Conservation (phyloP, 805 yeast species). For the Spencermartinsiella europaea region DNA sequence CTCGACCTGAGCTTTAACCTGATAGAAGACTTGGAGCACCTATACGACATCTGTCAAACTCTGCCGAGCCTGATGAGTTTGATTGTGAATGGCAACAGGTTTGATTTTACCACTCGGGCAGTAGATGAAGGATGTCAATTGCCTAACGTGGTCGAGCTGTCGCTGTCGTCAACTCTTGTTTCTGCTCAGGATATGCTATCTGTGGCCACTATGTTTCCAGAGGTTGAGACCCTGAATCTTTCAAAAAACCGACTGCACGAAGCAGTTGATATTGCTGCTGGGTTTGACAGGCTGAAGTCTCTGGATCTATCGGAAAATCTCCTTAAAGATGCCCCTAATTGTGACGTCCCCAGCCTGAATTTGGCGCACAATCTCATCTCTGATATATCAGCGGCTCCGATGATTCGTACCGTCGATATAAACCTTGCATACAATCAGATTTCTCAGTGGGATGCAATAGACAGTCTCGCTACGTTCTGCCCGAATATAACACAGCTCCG, state of each 20-base stretch:
- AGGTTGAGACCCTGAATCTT: constrained; percentile 13
- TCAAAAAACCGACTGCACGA: constrained; percentile 20
- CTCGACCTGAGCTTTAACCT: constrained; percentile 62
- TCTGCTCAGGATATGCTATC: constrained; percentile 7
- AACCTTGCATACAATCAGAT: constrained; percentile 53
- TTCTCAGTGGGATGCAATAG: constrained; percentile 44
- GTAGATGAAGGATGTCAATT: neutral
- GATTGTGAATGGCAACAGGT: constrained; percentile 42
- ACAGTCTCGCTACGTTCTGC: constrained; percentile 35
- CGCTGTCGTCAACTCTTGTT: constrained; percentile 21
- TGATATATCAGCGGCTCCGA: neutral
- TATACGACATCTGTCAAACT: constrained; percentile 35
- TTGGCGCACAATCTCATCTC: constrained; percentile 37
- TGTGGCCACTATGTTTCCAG: constrained; percentile 35
- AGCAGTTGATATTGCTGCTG: neutral
- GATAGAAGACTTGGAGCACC: constrained; percentile 37
- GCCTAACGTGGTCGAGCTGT: constrained; percentile 10
- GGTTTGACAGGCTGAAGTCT: constrained; percentile 19
- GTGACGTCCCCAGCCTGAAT: constrained; percentile 27
- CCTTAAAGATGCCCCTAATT: constrained; percentile 19
- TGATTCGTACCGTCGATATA: constrained; percentile 23
- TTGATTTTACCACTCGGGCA: constrained; percentile 12
- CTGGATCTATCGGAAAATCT: constrained; percentile 43
- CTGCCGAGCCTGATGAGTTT: constrained; percentile 39
- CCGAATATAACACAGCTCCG: constrained; percentile 44